Base-by-base conservation (phyloP, 1,284 basidiomycete species). In the Meripilus lineatus region DNA sequence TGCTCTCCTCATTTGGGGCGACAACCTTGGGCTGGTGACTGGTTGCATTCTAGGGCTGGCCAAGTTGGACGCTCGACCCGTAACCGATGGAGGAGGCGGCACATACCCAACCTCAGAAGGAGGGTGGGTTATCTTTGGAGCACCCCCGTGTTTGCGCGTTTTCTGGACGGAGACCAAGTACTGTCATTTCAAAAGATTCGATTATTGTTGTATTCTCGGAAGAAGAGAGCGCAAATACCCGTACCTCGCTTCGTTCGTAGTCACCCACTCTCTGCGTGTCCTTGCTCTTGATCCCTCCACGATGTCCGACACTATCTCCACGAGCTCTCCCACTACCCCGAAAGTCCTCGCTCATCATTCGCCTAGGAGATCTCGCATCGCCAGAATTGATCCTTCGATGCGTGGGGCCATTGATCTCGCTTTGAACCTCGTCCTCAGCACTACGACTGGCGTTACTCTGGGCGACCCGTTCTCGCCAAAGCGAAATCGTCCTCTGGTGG, bases 391-490 rank as follows among this genome's bases (percentile, higher is more conserved):
- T 36, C 33, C 54, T 40, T 20, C 63, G 51, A 21, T 59, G 59
- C 2, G 45, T 47, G 28, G 54, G 55, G 10, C 23, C 21, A 21
- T 55, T 51, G 39, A 41, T 42, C 26, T 52, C 52, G 26, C 48
- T 53, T 7, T 47, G 42, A 17, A 37, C 48, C 11, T 54, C 60
- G 18, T 44, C 48, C 4, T 46, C 44, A 33, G 38, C 13, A 2
- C 18, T 44, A 20, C 46, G 52, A 39, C 45, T 24, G 21, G 42
- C 49, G 22, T 51, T 54, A 41, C 58, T 62, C 47, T 58, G 54
- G 32, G 63, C 63, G 17, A 68, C 64, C 2, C 53, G 51, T 52
- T 68, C 65, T 35, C 66, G 55, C 66, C 66, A 68, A 5, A 66
- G 45, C 20, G 66, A 62, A 45, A 68, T 64, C 15, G 62, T 67